A percentile compares a stretch with the other conserved stretches of the same genome.
Conservation (phyloP, 192 early-diverging fungal species). For the Backusella mclennaniae region DNA sequence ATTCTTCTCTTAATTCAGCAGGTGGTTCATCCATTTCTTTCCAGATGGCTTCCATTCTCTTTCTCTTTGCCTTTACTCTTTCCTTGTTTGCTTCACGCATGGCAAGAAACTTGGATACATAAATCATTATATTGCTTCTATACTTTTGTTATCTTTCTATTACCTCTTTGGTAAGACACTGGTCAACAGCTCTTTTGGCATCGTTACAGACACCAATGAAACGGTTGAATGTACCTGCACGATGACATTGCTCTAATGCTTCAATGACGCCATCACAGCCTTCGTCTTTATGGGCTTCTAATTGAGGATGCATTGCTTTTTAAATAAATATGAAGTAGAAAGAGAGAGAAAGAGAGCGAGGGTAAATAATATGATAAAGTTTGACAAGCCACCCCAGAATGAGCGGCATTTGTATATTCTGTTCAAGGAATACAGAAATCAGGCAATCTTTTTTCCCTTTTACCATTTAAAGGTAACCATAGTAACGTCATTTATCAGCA, state of each 20-base stretch:
- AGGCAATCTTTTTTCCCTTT: not conserved
- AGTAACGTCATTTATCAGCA: no score
- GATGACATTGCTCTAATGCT: slow-evolving; percentile 53
- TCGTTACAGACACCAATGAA: slow-evolving; percentile 53
- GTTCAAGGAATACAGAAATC: not conserved
- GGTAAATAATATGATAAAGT: not conserved
- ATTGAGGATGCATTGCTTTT: slow-evolving; percentile 39
- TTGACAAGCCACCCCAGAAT: not conserved
- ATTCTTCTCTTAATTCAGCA: slow-evolving; percentile 22
- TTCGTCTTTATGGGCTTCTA: slow-evolving; percentile 40
- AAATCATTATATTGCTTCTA: not conserved
- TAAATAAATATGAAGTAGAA: not conserved
- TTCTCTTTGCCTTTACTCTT: slow-evolving; percentile 42
- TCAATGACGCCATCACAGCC: slow-evolving; percentile 51
- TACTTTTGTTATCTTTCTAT: not conserved
- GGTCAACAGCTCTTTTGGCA: slow-evolving; percentile 48
- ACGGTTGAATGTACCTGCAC: slow-evolving; percentile 44
- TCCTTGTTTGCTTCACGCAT: slow-evolving; percentile 47
- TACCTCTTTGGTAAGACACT: slow-evolving; percentile 56
- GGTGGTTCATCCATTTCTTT: slow-evolving; percentile 51
- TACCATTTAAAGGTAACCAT: no score
- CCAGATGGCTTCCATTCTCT: slow-evolving; percentile 47
- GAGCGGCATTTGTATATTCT: no score
- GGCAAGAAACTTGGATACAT: slow-evolving; percentile 39
- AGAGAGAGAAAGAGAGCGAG: not conserved